phyloP scores from a whole-genome alignment of 306 rosid species.

The Castanea sativa region DNA sequence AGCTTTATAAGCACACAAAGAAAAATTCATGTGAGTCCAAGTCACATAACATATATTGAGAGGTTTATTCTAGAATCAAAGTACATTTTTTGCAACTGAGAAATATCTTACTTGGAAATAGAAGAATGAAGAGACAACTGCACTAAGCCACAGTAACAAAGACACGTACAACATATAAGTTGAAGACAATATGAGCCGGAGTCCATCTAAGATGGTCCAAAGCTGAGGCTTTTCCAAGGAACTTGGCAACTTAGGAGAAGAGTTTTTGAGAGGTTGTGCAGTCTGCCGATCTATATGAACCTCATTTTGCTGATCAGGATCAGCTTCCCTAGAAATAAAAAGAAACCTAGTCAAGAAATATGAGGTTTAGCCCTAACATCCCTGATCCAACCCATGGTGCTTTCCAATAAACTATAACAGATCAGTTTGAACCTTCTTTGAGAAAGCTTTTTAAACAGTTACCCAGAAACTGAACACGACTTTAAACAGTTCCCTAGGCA shows the following conservation, averaged over 20 bases:
- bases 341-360: constrained; percentile 7
- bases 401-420: background rate
- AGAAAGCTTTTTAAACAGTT: background rate
- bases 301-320: constrained; percentile 38
- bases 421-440: background rate
- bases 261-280: constrained; percentile 26
- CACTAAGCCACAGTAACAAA: constrained; percentile 87
- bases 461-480: background rate
- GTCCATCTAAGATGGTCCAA: constrained; percentile 82
- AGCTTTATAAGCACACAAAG: background rate
- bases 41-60: background rate
- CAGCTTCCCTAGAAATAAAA: constrained; percentile 53
- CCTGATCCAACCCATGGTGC: background rate
- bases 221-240: constrained; percentile 48
- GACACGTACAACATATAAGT: constrained; percentile 75
- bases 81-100: background rate
- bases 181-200: constrained; percentile 79
- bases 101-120: constrained; percentile 73
- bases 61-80: constrained; percentile 12
- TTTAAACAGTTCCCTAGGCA: no score
- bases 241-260: constrained; percentile 55
- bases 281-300: constrained; percentile 37
- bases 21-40: background rate
- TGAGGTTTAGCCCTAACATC: background rate
- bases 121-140: constrained; percentile 91